These are phyloP conservation scores for Hypoxylon sp. DNA, from an alignment of 2,329 filamentous ascomycete genomes.

Conservation along the genomic window DNA sequence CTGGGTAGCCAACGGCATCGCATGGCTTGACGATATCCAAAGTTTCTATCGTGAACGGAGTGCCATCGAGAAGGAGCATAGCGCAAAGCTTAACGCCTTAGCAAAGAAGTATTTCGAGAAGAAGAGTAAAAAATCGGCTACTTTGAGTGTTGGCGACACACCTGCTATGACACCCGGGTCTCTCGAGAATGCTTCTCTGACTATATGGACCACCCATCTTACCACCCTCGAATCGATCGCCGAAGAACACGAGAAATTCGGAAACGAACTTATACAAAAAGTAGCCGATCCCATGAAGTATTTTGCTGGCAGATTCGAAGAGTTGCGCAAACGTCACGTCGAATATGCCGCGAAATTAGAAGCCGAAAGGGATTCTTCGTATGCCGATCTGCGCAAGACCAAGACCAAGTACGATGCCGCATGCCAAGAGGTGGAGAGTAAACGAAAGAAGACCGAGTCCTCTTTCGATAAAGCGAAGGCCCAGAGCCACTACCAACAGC, in stretches of 20 bases:
- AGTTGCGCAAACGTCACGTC: constrained; percentile 89
- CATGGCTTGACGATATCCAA: constrained; percentile 97
- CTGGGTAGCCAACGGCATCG: constrained; percentile 91
- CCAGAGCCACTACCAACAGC: constrained; percentile 91
- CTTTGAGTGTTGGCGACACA: constrained; percentile 91
- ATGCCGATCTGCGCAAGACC: constrained; percentile 87
- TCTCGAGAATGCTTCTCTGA: constrained; percentile 94
- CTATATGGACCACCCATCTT: constrained; percentile 95
- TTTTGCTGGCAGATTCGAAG: constrained; percentile 83
- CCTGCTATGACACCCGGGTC: constrained; percentile 95
- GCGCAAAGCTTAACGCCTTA: constrained; percentile 85
- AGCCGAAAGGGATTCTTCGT: constrained; percentile 87
- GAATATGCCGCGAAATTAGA: constrained; percentile 92
- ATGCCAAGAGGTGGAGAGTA: constrained; percentile 94
- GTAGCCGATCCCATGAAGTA: constrained; percentile 90
- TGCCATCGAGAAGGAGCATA: constrained; percentile 96
- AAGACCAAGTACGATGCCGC: constrained; percentile 94
- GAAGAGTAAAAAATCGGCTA: constrained; percentile 90
- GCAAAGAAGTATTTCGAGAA: constrained; percentile 98
- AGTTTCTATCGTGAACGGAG: constrained; percentile 97
- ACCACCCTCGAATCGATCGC: constrained; percentile 90
- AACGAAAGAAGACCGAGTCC: constrained; percentile 93
- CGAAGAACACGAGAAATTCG: constrained; percentile 88
- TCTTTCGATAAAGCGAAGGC: constrained; percentile 96
- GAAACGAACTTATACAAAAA: constrained; percentile 80